Evolutionary conservation across 768 basidiomycete species (phyloP).

Genomic region (Naganishia vaughanmartiniae): DNA sequence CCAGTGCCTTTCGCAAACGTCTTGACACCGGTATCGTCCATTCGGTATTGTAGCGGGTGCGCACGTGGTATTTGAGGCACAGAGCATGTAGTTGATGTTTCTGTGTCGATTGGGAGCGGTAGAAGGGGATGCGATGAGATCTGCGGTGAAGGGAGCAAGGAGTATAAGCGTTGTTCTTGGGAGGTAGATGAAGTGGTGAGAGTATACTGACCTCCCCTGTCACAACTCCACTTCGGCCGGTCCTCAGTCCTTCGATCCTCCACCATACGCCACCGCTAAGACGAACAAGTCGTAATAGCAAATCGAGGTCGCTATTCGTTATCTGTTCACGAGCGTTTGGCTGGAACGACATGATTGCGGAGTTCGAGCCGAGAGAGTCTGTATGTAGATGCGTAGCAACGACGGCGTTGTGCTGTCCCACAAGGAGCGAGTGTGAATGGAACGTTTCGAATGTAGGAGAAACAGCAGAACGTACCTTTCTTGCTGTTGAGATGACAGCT

Average conservation of each 20-base stretch:
- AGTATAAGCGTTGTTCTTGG: background rate
- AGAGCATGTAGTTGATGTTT: background rate
- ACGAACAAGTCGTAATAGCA: slow-evolving; percentile 38
- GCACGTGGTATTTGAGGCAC: slow-evolving; percentile 34
- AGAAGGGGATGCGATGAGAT: slow-evolving; percentile 42
- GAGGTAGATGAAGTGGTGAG: background rate
- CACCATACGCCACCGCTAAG: slow-evolving; percentile 42
- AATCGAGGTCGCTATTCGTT: slow-evolving; percentile 29
- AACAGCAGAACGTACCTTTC: slow-evolving; percentile 31
- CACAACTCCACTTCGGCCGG: slow-evolving; percentile 48
- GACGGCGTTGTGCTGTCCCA: slow-evolving; percentile 31
- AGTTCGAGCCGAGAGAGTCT: slow-evolving; percentile 35
- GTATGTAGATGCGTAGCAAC: slow-evolving; percentile 44
- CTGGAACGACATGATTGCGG: slow-evolving; percentile 13
- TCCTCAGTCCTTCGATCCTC: slow-evolving; percentile 40
- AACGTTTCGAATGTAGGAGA: background rate
- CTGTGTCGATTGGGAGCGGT: background rate
- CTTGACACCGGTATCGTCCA: slow-evolving; percentile 42
- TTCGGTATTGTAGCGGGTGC: slow-evolving; percentile 46
- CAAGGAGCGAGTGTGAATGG: background rate
- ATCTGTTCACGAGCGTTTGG: slow-evolving; percentile 16
- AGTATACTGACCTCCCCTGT: slow-evolving; percentile 46
- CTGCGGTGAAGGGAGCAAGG: slow-evolving; percentile 25
- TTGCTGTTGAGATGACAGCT: slow-evolving; percentile 30
- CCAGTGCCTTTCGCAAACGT: slow-evolving; percentile 50